Evolutionary conservation across 768 basidiomycete species (phyloP).

Genomic region (Omphalotus guepiniiformis): DNA sequence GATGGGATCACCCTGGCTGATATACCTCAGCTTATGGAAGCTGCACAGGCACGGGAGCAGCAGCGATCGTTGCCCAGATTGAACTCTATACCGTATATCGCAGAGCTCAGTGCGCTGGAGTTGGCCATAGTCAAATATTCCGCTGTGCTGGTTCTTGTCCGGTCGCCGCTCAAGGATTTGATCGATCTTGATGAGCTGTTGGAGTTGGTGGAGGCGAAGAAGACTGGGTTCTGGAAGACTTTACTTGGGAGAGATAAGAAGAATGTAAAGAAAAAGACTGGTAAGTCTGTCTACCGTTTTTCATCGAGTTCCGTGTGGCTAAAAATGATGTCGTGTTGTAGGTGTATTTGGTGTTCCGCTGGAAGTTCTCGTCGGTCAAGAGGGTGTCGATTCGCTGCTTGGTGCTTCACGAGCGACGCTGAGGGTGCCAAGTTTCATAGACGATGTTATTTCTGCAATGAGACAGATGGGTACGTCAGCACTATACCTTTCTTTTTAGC

Average conservation of each 20-base stretch:
- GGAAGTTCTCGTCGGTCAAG: conserved; percentile 88
- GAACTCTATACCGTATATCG: conserved; percentile 77
- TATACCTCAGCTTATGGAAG: conserved; percentile 89
- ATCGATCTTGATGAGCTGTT: conserved; percentile 91
- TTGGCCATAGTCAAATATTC: conserved; percentile 89
- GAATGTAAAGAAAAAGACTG: conserved; percentile 89
- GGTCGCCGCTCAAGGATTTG: conserved; percentile 74
- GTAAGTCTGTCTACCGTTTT: conserved; percentile 31
- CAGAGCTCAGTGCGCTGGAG: conserved; percentile 80
- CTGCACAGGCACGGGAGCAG: conserved; percentile 85
- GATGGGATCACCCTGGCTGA: conserved; percentile 92
- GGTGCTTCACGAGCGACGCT: conserved; percentile 84
- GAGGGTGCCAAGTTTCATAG: conserved; percentile 94
- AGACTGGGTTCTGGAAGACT: conserved; percentile 94
- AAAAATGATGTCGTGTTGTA: conserved; percentile 24
- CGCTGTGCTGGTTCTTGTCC: conserved; percentile 75
- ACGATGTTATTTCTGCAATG: conserved; percentile 98
- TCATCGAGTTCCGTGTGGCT: not conserved
- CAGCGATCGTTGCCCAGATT: conserved; percentile 78
- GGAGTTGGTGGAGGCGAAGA: conserved; percentile 90
- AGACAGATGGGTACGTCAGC: conserved; percentile 87
- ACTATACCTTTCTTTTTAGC: not conserved
- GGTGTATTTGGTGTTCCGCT: conserved; percentile 93
- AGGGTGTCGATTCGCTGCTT: conserved; percentile 92
- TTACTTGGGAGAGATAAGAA: conserved; percentile 80